These are phyloP conservation scores for Saxophila tyrrhenica DNA, from an alignment of 495 filamentous ascomycete genomes.

Conservation along the genomic window DNA sequence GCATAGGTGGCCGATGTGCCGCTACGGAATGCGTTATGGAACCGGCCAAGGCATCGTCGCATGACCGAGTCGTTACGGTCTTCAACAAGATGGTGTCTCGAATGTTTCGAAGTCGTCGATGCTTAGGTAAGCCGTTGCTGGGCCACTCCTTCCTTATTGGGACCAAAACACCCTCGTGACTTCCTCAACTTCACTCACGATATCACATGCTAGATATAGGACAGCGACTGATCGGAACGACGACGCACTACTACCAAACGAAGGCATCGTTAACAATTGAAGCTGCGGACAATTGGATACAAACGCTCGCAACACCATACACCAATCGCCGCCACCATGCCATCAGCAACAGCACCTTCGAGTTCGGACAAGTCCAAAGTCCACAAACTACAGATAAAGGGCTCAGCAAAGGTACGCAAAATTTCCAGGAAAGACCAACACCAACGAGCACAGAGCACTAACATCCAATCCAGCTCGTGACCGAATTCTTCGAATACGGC, in stretches of 20 bases:
- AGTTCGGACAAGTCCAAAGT: conserved; percentile 71
- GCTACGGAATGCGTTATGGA: conserved; percentile 8
- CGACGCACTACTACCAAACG: too few species aligned
- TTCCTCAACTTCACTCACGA: too few species aligned
- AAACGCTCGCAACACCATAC: too few species aligned
- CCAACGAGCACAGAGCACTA: too few species aligned
- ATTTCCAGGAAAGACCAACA: too few species aligned
- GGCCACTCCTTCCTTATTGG: too few species aligned
- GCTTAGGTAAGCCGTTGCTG: too few species aligned
- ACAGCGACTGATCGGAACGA: too few species aligned
- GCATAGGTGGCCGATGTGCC: background rate
- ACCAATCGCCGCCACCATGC: conserved; percentile 7
- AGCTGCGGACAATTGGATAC: too few species aligned
- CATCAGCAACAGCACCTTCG: conserved; percentile 28
- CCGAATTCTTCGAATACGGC: conserved; percentile 97
- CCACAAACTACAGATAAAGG: conserved; percentile 89
- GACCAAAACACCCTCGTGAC: too few species aligned
- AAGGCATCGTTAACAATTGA: too few species aligned
- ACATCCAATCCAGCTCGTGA: conserved; percentile 85
- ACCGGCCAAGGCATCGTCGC: conserved; percentile 22
- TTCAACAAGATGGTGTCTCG: background rate
- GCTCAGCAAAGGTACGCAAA: conserved; percentile 31
- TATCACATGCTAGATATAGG: too few species aligned
- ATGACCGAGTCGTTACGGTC: conserved; percentile 6
- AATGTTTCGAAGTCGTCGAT: background rate